These are phyloP conservation scores for Sarcomyxa edulis DNA, from an alignment of 768 basidiomycete genomes.

Conservation along the genomic window DNA sequence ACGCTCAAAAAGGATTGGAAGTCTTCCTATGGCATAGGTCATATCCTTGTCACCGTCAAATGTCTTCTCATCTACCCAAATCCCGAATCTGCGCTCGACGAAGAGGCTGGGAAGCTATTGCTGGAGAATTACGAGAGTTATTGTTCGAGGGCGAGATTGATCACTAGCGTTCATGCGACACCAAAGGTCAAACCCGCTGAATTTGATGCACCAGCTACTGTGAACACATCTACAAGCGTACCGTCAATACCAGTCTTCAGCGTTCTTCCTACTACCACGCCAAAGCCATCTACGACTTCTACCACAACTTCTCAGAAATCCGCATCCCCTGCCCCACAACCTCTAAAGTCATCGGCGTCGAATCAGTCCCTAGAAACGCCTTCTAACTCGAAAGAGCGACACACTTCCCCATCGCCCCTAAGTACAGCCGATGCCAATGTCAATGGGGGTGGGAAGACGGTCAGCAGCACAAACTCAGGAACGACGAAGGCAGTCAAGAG, in stretches of 20 bases:
- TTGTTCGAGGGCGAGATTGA: conserved; percentile 78
- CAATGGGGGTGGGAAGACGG: conserved; percentile 24
- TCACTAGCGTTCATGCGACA: conserved; percentile 89
- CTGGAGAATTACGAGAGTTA: conserved; percentile 89
- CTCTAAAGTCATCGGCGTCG: conserved; percentile 33
- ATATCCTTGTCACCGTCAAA: conserved; percentile 90
- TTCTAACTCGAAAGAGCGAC: conserved; percentile 56
- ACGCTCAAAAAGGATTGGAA: conserved; percentile 98
- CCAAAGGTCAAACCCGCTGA: conserved; percentile 70
- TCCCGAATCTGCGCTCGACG: conserved; percentile 93
- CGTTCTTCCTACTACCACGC: conserved; percentile 17
- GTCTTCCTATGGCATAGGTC: conserved; percentile 81
- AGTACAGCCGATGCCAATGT: conserved; percentile 71
- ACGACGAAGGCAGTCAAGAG: conserved; percentile 63
- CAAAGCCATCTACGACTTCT: conserved; percentile 30
- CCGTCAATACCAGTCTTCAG: conserved; percentile 11
- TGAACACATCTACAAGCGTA: conserved; percentile 15
- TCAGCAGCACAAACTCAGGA: conserved; percentile 27
- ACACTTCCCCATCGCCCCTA: conserved; percentile 63
- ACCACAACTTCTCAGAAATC: conserved; percentile 34
- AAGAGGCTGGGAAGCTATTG: conserved; percentile 90
- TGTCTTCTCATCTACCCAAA: conserved; percentile 96
- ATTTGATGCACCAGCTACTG: conserved; percentile 41
- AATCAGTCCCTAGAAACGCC: conserved; percentile 17
- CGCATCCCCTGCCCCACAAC: conserved; percentile 35